phyloP scores from a whole-genome alignment of 2,329 filamentous ascomycete species.

The Fusarium decemcellulare region DNA sequence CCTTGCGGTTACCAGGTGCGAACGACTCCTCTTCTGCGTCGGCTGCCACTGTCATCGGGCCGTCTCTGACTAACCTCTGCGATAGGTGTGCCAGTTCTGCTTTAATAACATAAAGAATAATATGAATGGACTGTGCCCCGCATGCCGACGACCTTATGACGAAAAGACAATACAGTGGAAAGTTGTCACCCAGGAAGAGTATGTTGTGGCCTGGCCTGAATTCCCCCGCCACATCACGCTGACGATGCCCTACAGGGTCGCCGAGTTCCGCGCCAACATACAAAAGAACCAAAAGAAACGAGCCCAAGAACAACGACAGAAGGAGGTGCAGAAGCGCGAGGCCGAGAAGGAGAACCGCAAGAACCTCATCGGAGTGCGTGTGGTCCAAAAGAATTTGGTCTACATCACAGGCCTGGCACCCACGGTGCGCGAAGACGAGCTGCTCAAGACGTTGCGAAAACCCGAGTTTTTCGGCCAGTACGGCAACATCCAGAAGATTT shows the following conservation, averaged over 20 bases:
- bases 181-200: conserved; percentile 95
- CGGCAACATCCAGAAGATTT: conserved; percentile 98
- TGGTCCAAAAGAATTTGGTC: conserved; percentile 98
- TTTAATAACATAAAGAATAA: conserved; percentile 99
- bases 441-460: conserved; percentile 90
- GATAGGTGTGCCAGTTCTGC: conserved; percentile 97
- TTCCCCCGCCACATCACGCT: conserved; percentile 28
- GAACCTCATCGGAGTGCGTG: conserved; percentile 93
- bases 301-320: conserved; percentile 85
- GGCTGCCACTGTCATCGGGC: conserved; percentile 22
- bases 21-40: neutral
- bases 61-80: conserved; percentile 42
- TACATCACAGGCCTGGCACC: conserved; percentile 97
- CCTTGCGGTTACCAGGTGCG: conserved; percentile 96
- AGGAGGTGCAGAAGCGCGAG: conserved; percentile 96
- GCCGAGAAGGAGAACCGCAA: conserved; percentile 96
- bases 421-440: conserved; percentile 90
- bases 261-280: conserved; percentile 82
- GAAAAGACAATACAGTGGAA: conserved; percentile 99
- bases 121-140: conserved; percentile 97
- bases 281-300: conserved; percentile 95
- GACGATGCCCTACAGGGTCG: conserved; percentile 66
- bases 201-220: conserved; percentile 56
- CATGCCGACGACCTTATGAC: conserved; percentile 94
- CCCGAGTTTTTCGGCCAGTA: conserved; percentile 98